These are phyloP conservation scores for Phytophthora hibernalis DNA, from an alignment of 352 stramenopile genomes.

Conservation along the genomic window DNA sequence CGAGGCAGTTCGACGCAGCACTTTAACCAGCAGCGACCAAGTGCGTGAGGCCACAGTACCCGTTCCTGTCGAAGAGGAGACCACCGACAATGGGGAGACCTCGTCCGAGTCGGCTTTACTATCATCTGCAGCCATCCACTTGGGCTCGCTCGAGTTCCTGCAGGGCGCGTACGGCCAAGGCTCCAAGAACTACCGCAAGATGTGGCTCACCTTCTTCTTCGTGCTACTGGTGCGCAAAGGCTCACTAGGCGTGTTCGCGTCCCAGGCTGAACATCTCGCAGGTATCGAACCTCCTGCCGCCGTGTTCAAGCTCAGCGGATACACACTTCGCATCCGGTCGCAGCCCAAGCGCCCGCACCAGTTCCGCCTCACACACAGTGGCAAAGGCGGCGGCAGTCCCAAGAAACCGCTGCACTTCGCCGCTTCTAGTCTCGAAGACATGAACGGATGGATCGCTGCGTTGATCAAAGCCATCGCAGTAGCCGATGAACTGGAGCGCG, in stretches of 20 bases:
- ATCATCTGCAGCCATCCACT: constrained; percentile 52
- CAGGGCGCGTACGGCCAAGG: constrained; percentile 49
- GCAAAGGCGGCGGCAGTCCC: constrained; percentile 26
- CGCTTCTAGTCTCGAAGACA: constrained; percentile 63
- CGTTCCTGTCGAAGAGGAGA: constrained; percentile 2
- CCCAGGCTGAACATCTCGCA: constrained; percentile 48
- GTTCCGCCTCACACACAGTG: constrained; percentile 61
- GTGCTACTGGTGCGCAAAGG: constrained; percentile 77
- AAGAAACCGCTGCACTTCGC: constrained; percentile 73
- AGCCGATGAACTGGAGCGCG: constrained; percentile 56
- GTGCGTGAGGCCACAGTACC: constrained; percentile 33
- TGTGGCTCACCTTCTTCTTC: constrained; percentile 71
- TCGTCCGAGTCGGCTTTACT: constrained; percentile 28
- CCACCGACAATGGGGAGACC: constrained; percentile 23
- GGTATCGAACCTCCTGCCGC: constrained; percentile 54
- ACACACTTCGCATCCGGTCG: constrained; percentile 69
- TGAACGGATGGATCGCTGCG: constrained; percentile 72
- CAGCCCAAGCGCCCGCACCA: constrained; percentile 74
- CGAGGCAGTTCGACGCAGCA: constrained; percentile 15
- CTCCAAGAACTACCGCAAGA: constrained; percentile 67
- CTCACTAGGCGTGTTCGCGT: constrained; percentile 73
- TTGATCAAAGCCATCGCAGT: constrained; percentile 71
- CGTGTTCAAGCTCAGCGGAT: constrained; percentile 77
- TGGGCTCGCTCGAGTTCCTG: constrained; percentile 57
- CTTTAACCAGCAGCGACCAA: constrained; percentile 21